These are phyloP conservation scores for Eucalyptus brandiana DNA, from an alignment of 345 rosid species.

Conservation along the genomic window DNA sequence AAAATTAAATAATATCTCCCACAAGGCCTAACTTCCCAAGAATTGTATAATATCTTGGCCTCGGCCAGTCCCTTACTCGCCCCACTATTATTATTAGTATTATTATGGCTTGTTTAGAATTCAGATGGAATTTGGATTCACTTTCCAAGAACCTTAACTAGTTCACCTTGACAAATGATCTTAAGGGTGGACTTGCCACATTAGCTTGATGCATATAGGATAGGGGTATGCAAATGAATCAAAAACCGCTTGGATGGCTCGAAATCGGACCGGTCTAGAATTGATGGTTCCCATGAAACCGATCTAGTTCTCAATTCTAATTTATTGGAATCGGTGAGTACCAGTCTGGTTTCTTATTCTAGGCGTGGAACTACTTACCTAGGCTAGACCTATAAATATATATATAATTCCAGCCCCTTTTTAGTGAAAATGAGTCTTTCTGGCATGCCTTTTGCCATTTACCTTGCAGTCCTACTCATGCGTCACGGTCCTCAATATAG, in stretches of 20 bases:
- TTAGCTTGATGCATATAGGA: background rate
- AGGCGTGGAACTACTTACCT: background rate
- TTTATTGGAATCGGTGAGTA: too few relatives aligned
- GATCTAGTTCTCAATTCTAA: rapidly evolving
- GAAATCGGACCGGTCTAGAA: rapidly evolving
- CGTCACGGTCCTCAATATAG: background rate
- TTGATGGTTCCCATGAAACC: background rate
- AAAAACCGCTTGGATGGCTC: too few relatives aligned
- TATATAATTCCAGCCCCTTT: too few relatives aligned
- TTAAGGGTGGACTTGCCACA: background rate
- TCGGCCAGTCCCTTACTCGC: background rate
- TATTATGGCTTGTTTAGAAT: background rate
- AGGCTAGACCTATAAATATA: too few relatives aligned
- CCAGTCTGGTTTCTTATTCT: too few relatives aligned
- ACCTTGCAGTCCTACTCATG: background rate
- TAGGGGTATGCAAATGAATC: background rate
- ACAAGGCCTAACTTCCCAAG: background rate
- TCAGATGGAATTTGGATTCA: background rate
- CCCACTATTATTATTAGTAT: background rate
- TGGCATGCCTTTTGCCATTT: background rate
- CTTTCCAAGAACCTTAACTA: background rate
- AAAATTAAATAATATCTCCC: background rate
- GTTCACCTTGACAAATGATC: background rate
- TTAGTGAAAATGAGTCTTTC: background rate
- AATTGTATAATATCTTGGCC: background rate